Evolutionary conservation across 2,329 filamentous ascomycete genomes (phyloP), one percentile per base, ranked within the genome.

Genomic region (Aspergillus phoenicis): DNA sequence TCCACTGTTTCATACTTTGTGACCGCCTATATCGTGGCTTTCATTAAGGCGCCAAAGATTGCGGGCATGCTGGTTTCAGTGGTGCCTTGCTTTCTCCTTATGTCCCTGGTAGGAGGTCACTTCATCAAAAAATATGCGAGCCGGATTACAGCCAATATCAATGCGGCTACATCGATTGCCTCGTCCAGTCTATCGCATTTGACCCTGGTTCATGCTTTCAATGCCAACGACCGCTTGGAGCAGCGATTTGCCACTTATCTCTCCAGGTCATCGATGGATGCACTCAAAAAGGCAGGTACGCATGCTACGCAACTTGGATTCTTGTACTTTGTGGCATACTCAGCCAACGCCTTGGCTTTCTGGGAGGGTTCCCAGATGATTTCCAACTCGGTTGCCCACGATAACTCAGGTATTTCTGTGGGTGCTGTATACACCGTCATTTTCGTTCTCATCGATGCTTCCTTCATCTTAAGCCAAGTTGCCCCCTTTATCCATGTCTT

Each of bases 281-380:
- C 82, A 2, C 81, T 86, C 59, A 84, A 84, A 61, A 90, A 89
- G 70, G 82, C 85, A 0, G 73, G 81, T 4, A 78, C 82, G 1
- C 80, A 83, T 38, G 88, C 84, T 1, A 69, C 83, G 0, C 86
- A 89, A 70, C 80, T 85, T 8, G 87, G 87, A 1, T 72, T 84
- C 13, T 75, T 89, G 3, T 90, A 88, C 71, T 89, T 90, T 64
- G 84, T 90, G 65, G 85, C 86, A 4, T 90, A 88, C 65, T 82
- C 85, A 1, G 85, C 85, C 4, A 90, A 89, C 70, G 86, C 85
- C 0, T 76, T 90, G 15, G 86, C 87, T 0, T 90, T 88, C 70
- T 90, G 86, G 86, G 83, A 89, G 69, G 88, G 88, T 45, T 85
- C 85, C 58, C 80, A 78, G 36, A 82, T 83, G 64, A 83, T 87